These are phyloP conservation scores for Aspergillus sp. DNA, from an alignment of 2,329 filamentous ascomycete genomes.

Conservation along the genomic window DNA sequence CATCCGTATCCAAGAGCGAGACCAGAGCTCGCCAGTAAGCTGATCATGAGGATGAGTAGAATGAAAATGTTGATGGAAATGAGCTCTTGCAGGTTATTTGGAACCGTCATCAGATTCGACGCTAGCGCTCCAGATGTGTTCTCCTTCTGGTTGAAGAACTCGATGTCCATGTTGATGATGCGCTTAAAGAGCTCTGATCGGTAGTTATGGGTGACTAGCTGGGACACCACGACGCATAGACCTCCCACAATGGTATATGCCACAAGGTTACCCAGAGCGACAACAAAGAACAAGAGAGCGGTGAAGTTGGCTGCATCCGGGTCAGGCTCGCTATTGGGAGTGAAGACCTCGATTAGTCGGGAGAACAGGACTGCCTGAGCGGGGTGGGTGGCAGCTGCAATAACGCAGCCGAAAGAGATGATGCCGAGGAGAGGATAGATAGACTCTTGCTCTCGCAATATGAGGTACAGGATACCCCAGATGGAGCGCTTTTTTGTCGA, in stretches of 20 bases:
- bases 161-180: slow-evolving; percentile 35
- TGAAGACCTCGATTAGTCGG: background rate
- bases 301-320: slow-evolving; percentile 8
- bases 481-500: slow-evolving; percentile 1
- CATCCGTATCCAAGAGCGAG: slow-evolving; percentile 54
- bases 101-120: slow-evolving; percentile 29
- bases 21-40: slow-evolving; percentile 52
- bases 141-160: slow-evolving; percentile 38
- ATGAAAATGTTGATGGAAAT: slow-evolving; percentile 56
- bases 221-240: slow-evolving; percentile 31
- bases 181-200: slow-evolving; percentile 28
- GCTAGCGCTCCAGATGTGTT: slow-evolving; percentile 36
- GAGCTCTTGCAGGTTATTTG: slow-evolving; percentile 51
- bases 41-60: slow-evolving; percentile 53
- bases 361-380: slow-evolving; percentile 23
- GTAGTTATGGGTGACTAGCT: slow-evolving; percentile 20
- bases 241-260: slow-evolving; percentile 47
- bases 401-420: slow-evolving; percentile 8
- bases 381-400: slow-evolving; percentile 38
- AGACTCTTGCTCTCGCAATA: slow-evolving; percentile 3
- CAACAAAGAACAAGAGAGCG: slow-evolving; percentile 11
- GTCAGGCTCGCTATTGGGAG: slow-evolving; percentile 1
- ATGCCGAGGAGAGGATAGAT: background rate
- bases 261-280: slow-evolving; percentile 30
- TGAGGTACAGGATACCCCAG: slow-evolving; percentile 5